Percentiles rank a stretch among this genome's conserved stretches.
Conservation (phyloP, 75 land plant species). For the Ceratopteris richardii region DNA sequence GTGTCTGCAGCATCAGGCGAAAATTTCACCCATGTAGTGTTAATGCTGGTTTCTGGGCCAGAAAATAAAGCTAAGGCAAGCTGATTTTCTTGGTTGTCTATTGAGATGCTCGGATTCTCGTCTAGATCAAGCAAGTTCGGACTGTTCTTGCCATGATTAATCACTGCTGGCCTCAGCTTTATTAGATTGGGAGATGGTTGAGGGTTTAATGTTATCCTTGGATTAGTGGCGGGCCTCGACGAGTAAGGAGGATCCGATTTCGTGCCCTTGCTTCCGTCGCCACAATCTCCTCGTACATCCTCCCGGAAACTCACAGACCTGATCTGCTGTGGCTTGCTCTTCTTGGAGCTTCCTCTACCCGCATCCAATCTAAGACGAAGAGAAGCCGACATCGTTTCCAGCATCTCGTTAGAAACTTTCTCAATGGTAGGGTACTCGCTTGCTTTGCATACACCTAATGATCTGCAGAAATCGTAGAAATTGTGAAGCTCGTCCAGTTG, state of each 20-base stretch:
- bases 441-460: slow-evolving; percentile 62
- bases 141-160: background rate
- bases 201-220: background rate
- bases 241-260: slow-evolving; percentile 42
- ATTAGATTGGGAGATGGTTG: background rate
- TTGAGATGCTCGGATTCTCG: slow-evolving; percentile 27
- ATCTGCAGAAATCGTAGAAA: slow-evolving; percentile 65
- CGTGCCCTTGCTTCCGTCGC: slow-evolving; percentile 15
- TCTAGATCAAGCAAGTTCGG: slow-evolving; percentile 41
- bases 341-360: slow-evolving; percentile 25
- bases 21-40: slow-evolving; percentile 42
- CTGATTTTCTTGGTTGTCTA: slow-evolving; percentile 57
- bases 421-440: slow-evolving; percentile 73
- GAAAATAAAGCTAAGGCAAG: slow-evolving; percentile 75
- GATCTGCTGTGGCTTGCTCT: slow-evolving; percentile 19
- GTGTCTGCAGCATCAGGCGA: slow-evolving; percentile 1
- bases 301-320: slow-evolving; percentile 1
- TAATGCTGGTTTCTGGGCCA: slow-evolving; percentile 9
- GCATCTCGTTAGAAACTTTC: slow-evolving; percentile 51
- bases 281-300: slow-evolving; percentile 23
- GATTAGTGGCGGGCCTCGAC: slow-evolving; percentile 3
- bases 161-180: slow-evolving; percentile 10
- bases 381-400: slow-evolving; percentile 67
- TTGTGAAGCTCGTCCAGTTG: slow-evolving; percentile 55
- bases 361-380: slow-evolving; percentile 41